Evolutionary conservation across 2,329 filamentous ascomycete genomes (phyloP), one percentile per base, ranked within the genome.

Genomic region (Botryotinia convoluta): DNA sequence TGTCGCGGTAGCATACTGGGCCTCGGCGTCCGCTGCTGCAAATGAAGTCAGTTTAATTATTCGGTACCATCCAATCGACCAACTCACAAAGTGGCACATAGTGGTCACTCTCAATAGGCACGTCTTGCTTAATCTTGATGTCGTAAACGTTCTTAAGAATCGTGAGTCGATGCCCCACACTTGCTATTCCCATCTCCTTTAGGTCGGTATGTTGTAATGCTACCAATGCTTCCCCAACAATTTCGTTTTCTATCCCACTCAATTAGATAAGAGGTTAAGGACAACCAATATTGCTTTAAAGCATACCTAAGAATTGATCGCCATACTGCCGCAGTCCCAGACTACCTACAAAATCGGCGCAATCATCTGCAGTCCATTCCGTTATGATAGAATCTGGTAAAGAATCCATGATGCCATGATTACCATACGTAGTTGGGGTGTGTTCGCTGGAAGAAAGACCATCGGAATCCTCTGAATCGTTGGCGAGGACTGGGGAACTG

Each of bases 91-190:
- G 86, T 54, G 96, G 96, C 69, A 98, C 88, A 82, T 98, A 99
- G 82, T 98, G 93, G 79, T 98, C 95, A 75, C 92, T 91, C 81
- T 98, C 95, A 78, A 98, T 89, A 26, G 93, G 92, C 74, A 98
- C 89, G 79, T 97, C 94, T 80, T 98, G 95, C 76, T 94, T 94
- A 82, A 95, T 92, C 85, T 99, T 99, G 80, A 96, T 91, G 80
- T 98, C 95, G 84, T 98, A 98, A 72, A 98, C 94, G 79, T 91
- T 95, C 84, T 98, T 98, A 74, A 99, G 87, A 73, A 99, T 97
- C 35, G 94, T 97, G 79, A 99, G 86, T 74, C 96, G 91, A 84
- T 99, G 96, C 59, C 96, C 96, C 65, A 98, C 94, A 83, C 95
- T 98, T 76, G 87, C 86, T 76, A 99, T 93, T 65, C 95, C 95